Conservation (phyloP, 2,329 filamentous ascomycete species). For the Aspergillus cejpii region DNA sequence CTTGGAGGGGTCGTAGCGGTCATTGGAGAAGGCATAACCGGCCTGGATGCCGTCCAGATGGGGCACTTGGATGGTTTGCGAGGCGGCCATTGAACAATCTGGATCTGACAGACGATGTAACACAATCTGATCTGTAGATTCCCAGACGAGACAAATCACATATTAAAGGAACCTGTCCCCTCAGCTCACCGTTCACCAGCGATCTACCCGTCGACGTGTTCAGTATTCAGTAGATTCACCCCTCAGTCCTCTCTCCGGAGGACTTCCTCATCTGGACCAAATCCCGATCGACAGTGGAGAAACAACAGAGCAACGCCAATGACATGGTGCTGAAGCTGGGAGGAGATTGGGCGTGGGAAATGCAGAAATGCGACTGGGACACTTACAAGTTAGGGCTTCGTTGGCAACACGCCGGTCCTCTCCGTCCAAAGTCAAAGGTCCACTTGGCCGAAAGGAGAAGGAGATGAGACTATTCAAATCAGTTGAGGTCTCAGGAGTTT, state of each 20-base stretch:
- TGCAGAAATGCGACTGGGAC: not conserved
- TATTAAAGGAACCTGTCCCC: not conserved
- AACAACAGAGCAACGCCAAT: not conserved
- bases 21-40: slow-evolving; percentile 42
- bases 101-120: not conserved
- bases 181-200: too few species aligned
- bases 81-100: slow-evolving; percentile 14
- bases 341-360: not conserved
- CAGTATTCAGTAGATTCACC: too few species aligned
- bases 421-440: not conserved
- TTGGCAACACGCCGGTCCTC: not conserved
- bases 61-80: slow-evolving; percentile 39
- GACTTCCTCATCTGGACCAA: not conserved
- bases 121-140: not conserved
- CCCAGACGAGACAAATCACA: not conserved
- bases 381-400: too few species aligned
- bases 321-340: too few species aligned
- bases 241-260: too few species aligned
- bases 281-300: not conserved
- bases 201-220: too few species aligned
- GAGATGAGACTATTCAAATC: not conserved
- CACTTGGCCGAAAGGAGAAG: not conserved
- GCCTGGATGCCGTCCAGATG: slow-evolving; percentile 48
- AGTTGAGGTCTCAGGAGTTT: too few species aligned
- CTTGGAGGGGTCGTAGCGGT: slow-evolving; percentile 44